Base-by-base conservation (phyloP, 768 basidiomycete genomes). In the Pleurotus eryngii region DNA sequence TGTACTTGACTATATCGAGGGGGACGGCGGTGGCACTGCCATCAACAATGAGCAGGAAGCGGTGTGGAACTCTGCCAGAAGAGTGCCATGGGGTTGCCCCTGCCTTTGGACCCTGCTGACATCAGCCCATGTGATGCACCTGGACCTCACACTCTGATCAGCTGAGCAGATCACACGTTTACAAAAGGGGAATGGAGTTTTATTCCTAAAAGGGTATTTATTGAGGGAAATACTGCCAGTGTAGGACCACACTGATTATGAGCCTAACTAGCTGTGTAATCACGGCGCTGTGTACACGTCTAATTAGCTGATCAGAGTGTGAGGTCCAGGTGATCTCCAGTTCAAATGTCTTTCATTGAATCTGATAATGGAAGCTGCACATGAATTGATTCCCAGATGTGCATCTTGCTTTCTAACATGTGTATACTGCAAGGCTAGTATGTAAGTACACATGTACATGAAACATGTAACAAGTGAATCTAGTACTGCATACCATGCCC, bases 241-340 rank as follows among this genome's bases (percentile, higher is more conserved):
- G 20, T 20, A 20, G 20, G 20, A 2, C 20, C 20, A 20, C 20
- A 20, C 20, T 20, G 27, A 45, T 26, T 47, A n/a, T 20, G 18
- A 15, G 46, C 40, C 55, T 56, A 56, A 56, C 20, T 40, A 53
- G 50, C 24, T 53, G 30, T 27, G 20, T 17, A 11, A 35, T 30
- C 22, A 18, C 27, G 50, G 50, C 3, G 22, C 39, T 53, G 50
- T 37, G 20, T 35, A 20, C 12, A 24, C 30, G 39, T 24, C 27
- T 53, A 53, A 30, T 53, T 56, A 56, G 55, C 39, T 56, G 42
- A 42, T 24, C 22, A 24, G 22, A 24, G 22, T 24, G 22, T 24
- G 22, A 24, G 22, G 22, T 24, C 22, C 22, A 24, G 22, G 30
- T 9, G 30, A n/a, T n/a, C n/a, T n/a, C n/a, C n/a, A n/a, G n/a